Evolutionary conservation across 306 rosid species (phyloP), one percentile per base, ranked within the genome.

Genomic region (Hippophae gyantsensis): DNA sequence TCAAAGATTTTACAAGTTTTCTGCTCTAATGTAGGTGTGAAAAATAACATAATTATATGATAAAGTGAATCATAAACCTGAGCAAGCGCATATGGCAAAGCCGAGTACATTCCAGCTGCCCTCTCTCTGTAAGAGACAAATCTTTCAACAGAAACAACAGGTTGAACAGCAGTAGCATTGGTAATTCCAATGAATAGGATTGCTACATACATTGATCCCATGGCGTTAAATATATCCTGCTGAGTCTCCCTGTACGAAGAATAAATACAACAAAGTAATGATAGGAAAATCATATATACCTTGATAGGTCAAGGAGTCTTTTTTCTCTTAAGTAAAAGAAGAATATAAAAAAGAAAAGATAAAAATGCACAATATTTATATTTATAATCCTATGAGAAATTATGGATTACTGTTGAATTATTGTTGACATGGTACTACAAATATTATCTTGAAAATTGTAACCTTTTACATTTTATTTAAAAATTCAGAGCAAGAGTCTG

Each of bases 131-230:
- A 90, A 0, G 97, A 90, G 65, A 90, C 97, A 65, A 87, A 90
- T 76, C 97, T 80, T 79, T 90, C 97, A 43, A 90, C 74, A 12
- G 97, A 90, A 66, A 90, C 85, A 72, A 90, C 97, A 43, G 97
- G 97, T 68, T 90, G 97, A 79, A 78, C 97, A 42, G 97, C 94
- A 49, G 90, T 81, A 64, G 79, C 97, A 70, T 90, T 90, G 43
- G 97, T 90, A 71, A 90, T 76, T 74, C 97, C 97, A 60, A 86
- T 69, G 67, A 90, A 90, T 59, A 90, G 82, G 74, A 84, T 58
- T 43, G 97, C 97, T 23, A 89, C 84, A 62, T 90, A 90, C 79
- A 90, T 74, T 43, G 97, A 90, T 72, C 97, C 97, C 97, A 90
- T 90, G 64, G 97, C 90, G 78, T 90, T 90, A 60, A 87, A 70